Evolutionary conservation across 306 rosid genomes (phyloP), one percentile per base, ranked within the genome.

Genomic region (Begonia fuchsioides): DNA sequence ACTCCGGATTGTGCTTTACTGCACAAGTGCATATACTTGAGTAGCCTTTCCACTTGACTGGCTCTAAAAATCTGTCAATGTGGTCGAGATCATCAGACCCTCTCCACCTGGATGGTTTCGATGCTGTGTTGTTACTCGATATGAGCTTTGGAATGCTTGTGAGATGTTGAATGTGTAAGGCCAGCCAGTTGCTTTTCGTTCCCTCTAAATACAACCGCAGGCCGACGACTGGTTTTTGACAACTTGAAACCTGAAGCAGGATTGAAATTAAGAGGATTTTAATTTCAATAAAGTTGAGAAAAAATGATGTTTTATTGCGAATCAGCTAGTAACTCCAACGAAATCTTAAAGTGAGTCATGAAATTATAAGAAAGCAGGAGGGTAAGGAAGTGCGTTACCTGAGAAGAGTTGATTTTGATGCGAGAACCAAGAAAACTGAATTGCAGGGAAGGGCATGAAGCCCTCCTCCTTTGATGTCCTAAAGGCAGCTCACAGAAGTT

Each of bases 401-500:
- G 90, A 35, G 82, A 60, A 54, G 84, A 61, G 72, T 73, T 64
- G 44, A 90, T 52, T 38, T 72, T 66, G 47, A 77, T 74, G 68
- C 76, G 76, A 17, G 93, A 80, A 56, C 97, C 76, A 71, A 90
- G 17, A 69, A 84, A 84, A 73, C 71, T 63, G 73, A 84, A 81
- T 70, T 78, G 95, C 52, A 84, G 66, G 58, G 83, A 54, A 61
- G 83, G 79, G 65, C 90, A 78, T 47, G 74, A 53, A 12, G 72
- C 56, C 69, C 63, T 74, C 66, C 45, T 90, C 56, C 60, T 55
- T 54, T 74, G 93, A 76, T 78, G 95, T 63, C 95, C 68, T 47
- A 90, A 93, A 49, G 97, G 95, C 50, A 90, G 77, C 68, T 90
- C 95, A 11, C 93, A 74, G 63, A 84, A 90, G 84, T 84, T 81